phyloP scores from a whole-genome alignment of 441 rosid genomes.

The Biscutella auriculata region DNA sequence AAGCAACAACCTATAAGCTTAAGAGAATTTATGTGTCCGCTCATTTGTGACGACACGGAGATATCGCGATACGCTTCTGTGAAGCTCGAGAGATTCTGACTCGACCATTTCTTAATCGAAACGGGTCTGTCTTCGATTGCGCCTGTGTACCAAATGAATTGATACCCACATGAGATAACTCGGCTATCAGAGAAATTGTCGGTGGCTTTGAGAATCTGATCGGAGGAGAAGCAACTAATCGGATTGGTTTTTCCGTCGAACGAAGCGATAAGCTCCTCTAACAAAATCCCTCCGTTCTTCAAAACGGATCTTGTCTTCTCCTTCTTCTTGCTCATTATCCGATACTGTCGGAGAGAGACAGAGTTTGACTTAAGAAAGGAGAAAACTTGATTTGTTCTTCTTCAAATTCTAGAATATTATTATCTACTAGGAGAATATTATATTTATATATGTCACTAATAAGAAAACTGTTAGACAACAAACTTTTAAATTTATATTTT shows the following conservation, averaged over 20 bases:
- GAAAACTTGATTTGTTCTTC: neutral
- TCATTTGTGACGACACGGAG: conserved; percentile 26
- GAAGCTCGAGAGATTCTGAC: conserved; percentile 8
- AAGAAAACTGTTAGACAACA: no score
- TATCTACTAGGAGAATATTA: no score
- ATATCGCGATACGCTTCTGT: conserved; percentile 20
- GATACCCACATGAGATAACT: conserved; percentile 12
- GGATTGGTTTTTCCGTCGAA: conserved; percentile 28
- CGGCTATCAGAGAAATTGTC: conserved; percentile 17
- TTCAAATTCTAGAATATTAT: no score
- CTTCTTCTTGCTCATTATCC: conserved; percentile 9
- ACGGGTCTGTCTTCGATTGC: conserved; percentile 13
- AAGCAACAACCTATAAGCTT: conserved; percentile 35
- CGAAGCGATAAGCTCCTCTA: conserved; percentile 27
- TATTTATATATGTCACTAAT: no score
- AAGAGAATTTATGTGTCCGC: conserved; percentile 23
- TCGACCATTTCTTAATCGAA: neutral
- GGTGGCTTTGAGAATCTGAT: conserved; percentile 23
- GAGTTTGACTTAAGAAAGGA: neutral
- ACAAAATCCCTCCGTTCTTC: conserved; percentile 22
- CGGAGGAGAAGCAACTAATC: conserved; percentile 22
- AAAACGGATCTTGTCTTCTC: neutral
- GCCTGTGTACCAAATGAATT: conserved; percentile 20
- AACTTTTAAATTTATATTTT: no score
- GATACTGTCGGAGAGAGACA: neutral